A percentile compares a stretch with the other conserved stretches of the same genome.
Evolutionary conservation across 108 stramenopile species (phyloP).

Genomic region (Fragilariopsis cylindrus): DNA sequence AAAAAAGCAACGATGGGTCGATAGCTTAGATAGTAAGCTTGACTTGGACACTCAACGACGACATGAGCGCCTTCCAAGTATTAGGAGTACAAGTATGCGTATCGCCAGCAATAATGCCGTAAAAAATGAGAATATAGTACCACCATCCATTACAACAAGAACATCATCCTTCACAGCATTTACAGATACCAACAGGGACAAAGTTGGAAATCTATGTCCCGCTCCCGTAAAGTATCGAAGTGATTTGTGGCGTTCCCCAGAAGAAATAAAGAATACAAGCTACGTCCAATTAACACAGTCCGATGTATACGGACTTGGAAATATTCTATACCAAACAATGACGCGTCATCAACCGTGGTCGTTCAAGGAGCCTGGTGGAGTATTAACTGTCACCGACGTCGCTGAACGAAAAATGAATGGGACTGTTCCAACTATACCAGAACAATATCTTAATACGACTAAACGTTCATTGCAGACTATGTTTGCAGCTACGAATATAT

Average conservation of each 20-base stretch:
- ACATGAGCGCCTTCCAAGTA: not conserved
- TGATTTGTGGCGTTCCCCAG: constrained; percentile 58
- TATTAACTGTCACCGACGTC: constrained; percentile 24
- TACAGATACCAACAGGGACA: not conserved
- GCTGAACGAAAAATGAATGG: constrained; percentile 37
- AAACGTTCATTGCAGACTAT: constrained; percentile 29
- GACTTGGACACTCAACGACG: not conserved
- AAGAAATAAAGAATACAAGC: constrained; percentile 45
- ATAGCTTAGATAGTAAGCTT: not conserved
- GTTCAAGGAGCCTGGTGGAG: constrained; percentile 43
- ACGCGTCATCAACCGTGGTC: constrained; percentile 35
- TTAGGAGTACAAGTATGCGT: constrained; percentile 1
- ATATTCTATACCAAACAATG: constrained; percentile 59
- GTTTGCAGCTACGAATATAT: constrained; percentile 34
- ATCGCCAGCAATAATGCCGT: not conserved
- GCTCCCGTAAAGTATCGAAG: constrained; percentile 42
- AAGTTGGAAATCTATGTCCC: constrained; percentile 28
- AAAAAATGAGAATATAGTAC: not conserved
- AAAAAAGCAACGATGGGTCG: not conserved
- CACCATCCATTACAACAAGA: not conserved
- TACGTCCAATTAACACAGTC: constrained; percentile 60
- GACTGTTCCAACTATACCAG: constrained; percentile 32
- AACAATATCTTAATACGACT: constrained; percentile 33
- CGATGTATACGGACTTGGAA: constrained; percentile 78
- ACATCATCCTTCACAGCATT: not conserved